Conservation (phyloP, 345 rosid species). For the Euphorbia tirucalli region DNA sequence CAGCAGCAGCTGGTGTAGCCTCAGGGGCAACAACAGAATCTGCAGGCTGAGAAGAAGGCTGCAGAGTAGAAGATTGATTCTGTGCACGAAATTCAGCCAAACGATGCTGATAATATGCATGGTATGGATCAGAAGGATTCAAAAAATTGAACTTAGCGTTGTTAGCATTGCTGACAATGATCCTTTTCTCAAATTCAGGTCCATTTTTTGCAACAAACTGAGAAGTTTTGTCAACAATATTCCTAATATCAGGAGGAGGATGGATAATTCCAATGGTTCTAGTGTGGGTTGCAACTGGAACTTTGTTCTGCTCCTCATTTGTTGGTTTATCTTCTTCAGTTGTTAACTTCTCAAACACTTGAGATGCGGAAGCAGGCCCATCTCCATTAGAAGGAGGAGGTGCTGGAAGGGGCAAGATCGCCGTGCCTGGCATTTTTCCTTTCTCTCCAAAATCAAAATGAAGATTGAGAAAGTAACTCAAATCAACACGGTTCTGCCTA, state of each 20-base stretch:
- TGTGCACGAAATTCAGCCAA: conserved; percentile 65
- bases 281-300: conserved; percentile 69
- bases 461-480: background rate
- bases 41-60: conserved; percentile 26
- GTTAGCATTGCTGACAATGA: conserved; percentile 59
- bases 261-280: conserved; percentile 79
- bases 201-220: conserved; percentile 76
- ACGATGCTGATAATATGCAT: conserved; percentile 72
- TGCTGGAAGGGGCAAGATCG: conserved; percentile 75
- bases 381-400: conserved; percentile 69
- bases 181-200: conserved; percentile 72
- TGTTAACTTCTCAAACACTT: conserved; percentile 40
- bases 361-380: conserved; percentile 59
- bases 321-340: conserved; percentile 31
- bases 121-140: conserved; percentile 64
- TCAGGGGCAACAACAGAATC: conserved; percentile 41
- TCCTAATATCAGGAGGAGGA: conserved; percentile 82
- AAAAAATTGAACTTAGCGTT: conserved; percentile 74
- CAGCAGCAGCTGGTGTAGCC: conserved; percentile 30
- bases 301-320: conserved; percentile 44
- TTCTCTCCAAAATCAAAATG: background rate
- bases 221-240: conserved; percentile 77
- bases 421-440: conserved; percentile 44
- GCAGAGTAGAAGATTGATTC: conserved; percentile 47
- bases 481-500: background rate